Evolutionary conservation across 2,329 filamentous ascomycete species (phyloP), one percentile per base, ranked within the genome.

Genomic region (Penicillium frequentans): DNA sequence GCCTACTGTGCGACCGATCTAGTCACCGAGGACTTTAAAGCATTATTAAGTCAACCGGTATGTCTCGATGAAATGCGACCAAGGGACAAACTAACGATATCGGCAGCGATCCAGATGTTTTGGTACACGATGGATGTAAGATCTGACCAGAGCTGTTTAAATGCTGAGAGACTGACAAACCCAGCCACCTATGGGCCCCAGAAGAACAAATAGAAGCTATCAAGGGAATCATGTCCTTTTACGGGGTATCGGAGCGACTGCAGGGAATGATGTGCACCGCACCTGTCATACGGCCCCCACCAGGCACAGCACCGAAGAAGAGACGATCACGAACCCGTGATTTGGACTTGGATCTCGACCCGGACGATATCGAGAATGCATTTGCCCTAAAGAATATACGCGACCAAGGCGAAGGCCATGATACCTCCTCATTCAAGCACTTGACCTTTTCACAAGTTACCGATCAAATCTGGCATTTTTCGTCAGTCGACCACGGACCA

Each of bases 391-490:
- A 67, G 31, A 51, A 69, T 27, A 21, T 68, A 13, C 51, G 58
- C 13, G 64, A 70, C 21, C 52, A 58, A 23, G 60, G 66, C 33
- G 54, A 61, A 27, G 60, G 62, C 16, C 55, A 63, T 23, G 64
- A 68, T 45, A 63, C 60, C 29, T 58, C 67, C 3, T 69, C 69
- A 13, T 64, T 69, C 60, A 68, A 62, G 45, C 65, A 67, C 33
- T 65, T 82, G 5, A 82, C 82, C 2, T 81, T 85, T 55, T 83
- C 84, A 49, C 76, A 84, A 29, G 80, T 91, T 43, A 83, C 88
- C 6, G 82, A 89, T 60, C 83, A 87, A 54, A 87, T 90, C n/a
- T 88, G 88, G 79, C 89, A 91, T 69, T 92, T 89, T 71, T 87
- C 86, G 14, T 88, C 88, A 0, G 83, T 90, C 14, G 89, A 92